Evolutionary conservation across 2,329 filamentous ascomycete genomes (phyloP).

Genomic region (Dactylonectria macrodidyma): DNA sequence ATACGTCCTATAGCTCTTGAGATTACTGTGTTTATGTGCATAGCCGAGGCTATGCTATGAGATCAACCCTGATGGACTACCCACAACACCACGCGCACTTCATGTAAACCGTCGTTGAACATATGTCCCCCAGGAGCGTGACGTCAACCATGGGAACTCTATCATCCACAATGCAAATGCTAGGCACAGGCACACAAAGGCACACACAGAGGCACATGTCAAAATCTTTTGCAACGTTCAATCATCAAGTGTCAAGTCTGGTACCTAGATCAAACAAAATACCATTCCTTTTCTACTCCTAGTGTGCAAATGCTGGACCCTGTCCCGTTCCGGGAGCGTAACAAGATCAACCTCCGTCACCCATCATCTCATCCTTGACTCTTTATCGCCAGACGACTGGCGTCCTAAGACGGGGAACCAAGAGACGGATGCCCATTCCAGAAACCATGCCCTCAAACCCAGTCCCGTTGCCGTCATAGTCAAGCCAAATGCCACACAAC

Average conservation of each 20-base stretch:
- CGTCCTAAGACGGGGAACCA: constrained; percentile 43
- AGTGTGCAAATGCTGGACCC: constrained; percentile 55
- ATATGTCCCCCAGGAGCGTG: constrained; percentile 14
- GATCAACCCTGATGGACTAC: constrained; percentile 5
- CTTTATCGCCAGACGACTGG: constrained; percentile 41
- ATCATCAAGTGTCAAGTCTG: constrained; percentile 33
- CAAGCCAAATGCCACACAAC: constrained; percentile 35
- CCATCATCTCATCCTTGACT: constrained; percentile 45
- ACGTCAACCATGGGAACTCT: constrained; percentile 14
- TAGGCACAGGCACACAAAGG: constrained; percentile 1
- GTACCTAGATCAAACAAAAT: constrained; percentile 50
- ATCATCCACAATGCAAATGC: background rate
- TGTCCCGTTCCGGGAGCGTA: constrained; percentile 49
- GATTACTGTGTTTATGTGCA: too few relatives aligned
- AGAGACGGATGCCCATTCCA: constrained; percentile 24
- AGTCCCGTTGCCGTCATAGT: constrained; percentile 4
- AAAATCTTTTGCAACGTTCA: constrained; percentile 25
- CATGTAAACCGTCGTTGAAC: background rate
- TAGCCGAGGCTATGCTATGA: background rate
- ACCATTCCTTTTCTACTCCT: constrained; percentile 56
- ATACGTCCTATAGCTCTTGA: too few relatives aligned
- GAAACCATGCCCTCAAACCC: constrained; percentile 16
- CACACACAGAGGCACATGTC: background rate
- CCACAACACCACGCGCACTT: background rate
- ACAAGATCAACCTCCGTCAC: constrained; percentile 49